These are phyloP conservation scores for Alternaria ethzedia DNA, from an alignment of 2,329 filamentous ascomycete species.

Conservation along the genomic window DNA sequence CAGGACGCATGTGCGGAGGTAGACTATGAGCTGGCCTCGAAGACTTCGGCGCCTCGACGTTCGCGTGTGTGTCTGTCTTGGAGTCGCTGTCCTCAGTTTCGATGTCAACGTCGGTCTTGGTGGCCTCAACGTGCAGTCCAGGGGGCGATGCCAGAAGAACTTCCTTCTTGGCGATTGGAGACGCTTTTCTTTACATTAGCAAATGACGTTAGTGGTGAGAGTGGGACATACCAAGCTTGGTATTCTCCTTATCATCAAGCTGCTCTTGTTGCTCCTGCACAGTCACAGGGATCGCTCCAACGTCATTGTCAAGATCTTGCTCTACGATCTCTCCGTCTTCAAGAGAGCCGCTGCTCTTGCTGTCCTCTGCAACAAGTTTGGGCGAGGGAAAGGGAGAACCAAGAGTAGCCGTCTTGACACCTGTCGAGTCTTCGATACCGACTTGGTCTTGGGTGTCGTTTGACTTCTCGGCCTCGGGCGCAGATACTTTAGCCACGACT, in stretches of 20 bases:
- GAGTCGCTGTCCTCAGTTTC: neutral
- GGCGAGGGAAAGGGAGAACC: neutral
- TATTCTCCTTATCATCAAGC: neutral
- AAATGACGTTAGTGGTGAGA: neutral
- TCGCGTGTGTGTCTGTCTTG: neutral
- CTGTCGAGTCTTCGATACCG: too few relatives aligned
- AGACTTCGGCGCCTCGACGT: neutral
- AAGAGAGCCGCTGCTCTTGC: neutral
- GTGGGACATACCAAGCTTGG: neutral
- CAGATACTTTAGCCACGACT: fast-evolving
- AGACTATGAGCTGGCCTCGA: neutral
- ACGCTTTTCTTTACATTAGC: neutral
- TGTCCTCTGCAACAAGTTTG: neutral
- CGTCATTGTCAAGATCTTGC: neutral
- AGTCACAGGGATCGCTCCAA: neutral
- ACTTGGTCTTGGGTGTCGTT: neutral
- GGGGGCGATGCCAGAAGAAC: neutral
- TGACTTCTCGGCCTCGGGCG: neutral
- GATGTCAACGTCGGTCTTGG: neutral
- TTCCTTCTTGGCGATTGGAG: neutral
- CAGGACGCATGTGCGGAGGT: slow-evolving; percentile 17
- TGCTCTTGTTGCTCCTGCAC: neutral
- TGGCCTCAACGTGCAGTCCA: neutral
- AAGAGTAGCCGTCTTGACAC: neutral
- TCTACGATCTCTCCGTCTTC: neutral